Percentiles rank a stretch among this genome's conserved stretches.
These are phyloP conservation scores for Vitis hybrid DNA, from an alignment of 177 flowering plant genomes.

Conservation along the genomic window DNA sequence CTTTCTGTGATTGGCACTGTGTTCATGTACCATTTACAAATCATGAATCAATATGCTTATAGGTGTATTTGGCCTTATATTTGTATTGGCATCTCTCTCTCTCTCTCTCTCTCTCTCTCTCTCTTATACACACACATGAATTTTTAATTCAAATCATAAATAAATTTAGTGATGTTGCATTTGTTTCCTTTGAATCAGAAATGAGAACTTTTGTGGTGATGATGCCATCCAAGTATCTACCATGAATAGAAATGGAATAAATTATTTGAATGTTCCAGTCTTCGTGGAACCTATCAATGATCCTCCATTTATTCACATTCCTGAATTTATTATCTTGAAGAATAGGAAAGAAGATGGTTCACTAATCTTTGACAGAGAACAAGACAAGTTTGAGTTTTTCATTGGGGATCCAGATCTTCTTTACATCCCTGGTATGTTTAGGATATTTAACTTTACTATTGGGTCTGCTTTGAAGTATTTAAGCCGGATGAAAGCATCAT, in stretches of 20 bases:
- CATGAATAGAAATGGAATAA: slow-evolving; percentile 65
- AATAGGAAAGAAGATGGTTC: slow-evolving; percentile 28
- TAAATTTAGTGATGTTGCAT: neutral
- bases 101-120: no score
- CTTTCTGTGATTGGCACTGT: no score
- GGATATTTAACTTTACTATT: neutral
- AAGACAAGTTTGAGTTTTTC: slow-evolving; percentile 50
- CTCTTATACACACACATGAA: no score
- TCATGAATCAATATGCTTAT: no score
- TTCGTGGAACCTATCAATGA: slow-evolving; percentile 85
- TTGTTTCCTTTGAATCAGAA: slow-evolving; percentile 35
- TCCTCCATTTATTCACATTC: slow-evolving; percentile 68
- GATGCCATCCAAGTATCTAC: slow-evolving; percentile 58
- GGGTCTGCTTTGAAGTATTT: neutral
- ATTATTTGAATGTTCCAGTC: slow-evolving; percentile 50
- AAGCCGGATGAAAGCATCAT: no score
- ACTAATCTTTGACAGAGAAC: slow-evolving; percentile 40
- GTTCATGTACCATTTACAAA: no score
- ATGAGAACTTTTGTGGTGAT: slow-evolving; percentile 69
- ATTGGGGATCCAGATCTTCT: slow-evolving; percentile 77
- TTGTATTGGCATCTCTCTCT: no score
- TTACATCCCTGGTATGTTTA: slow-evolving; percentile 61
- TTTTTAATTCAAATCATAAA: no score
- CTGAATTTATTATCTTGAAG: slow-evolving; percentile 53
- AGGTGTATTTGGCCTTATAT: no score